Evolutionary conservation across 208 protist species (phyloP), one percentile per base, ranked within the genome.

Genomic region (Acanthamoeba triangularis): DNA sequence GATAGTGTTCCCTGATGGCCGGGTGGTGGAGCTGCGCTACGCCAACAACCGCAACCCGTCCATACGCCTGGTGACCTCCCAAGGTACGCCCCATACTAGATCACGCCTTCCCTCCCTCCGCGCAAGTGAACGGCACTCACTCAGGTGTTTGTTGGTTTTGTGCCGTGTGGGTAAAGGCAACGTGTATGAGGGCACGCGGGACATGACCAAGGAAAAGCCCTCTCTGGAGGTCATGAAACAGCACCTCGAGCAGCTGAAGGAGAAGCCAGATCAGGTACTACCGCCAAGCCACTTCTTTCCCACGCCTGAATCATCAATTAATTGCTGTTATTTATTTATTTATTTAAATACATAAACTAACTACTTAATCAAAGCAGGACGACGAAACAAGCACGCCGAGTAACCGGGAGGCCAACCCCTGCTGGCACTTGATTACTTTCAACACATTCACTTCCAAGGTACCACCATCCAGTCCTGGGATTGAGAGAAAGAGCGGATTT

Each of bases 181-280:
- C 20, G 7, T 33, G 11, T 56, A 87, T 11, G 47, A 47, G 78
- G 47, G 37, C 14, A 35, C 18, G 78, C 44, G 78, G 10, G 44
- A 37, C 44, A 49, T 87, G 78, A 87, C n/a, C 33, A 78, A 87
- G 28, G 78, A 87, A 25, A 87, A 87, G n/a, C 65, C 65, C 11
- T 72, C 65, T 37, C 65, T 72, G 30, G 65, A 72, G 30, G 8
- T 14, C n/a, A 72, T 72, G 65, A 72, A 72, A 11, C 11, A 20
- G 11, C 30, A 72, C 8, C 65, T 72, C 10, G 5, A 8, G 10
- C 10, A 20, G 14, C 23, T 72, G 65, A 28, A 35, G 65, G 65
- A 72, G 5, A 72, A 28, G 30, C n/a, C n/a, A 72, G 65, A 72
- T 8, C 65, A 41, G 49, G 49, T 54, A 54, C 13, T 0, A 0